Conservation (phyloP, 1,284 basidiomycete species). For the Coniferiporia sulphurascens region DNA sequence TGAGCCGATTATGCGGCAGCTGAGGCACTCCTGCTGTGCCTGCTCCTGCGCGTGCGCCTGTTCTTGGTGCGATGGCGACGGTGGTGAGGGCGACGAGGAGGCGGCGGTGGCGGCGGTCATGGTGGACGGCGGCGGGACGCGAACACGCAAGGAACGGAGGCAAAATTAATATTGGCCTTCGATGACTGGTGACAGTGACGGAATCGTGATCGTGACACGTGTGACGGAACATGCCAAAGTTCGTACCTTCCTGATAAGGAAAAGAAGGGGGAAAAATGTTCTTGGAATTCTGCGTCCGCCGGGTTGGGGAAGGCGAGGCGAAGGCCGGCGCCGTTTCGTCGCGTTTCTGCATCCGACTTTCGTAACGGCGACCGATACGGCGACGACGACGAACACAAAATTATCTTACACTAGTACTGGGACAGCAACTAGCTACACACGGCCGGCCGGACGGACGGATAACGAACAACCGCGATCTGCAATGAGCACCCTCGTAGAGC, state of each 20-base stretch:
- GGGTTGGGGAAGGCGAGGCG: not conserved
- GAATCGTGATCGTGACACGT: not conserved
- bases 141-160: not conserved
- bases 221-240: not conserved
- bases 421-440: not conserved
- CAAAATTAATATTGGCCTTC: too few species aligned
- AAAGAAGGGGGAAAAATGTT: not conserved
- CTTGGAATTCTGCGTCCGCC: too few species aligned
- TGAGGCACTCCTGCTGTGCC: slow-evolving; percentile 38
- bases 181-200: not conserved
- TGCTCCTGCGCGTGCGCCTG: not conserved
- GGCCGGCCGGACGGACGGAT: not conserved
- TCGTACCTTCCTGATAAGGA: not conserved
- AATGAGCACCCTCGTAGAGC: not conserved
- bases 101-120: not conserved
- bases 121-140: not conserved
- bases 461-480: not conserved
- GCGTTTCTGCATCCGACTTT: not conserved
- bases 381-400: not conserved
- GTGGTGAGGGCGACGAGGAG: not conserved
- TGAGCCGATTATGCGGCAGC: slow-evolving; percentile 48
- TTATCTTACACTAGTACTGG: not conserved
- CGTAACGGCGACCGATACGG: not conserved
- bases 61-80: not conserved
- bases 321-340: too few species aligned